Evolutionary conservation across 1,139 yeast genomes (phyloP).

Genomic region (Candida frijolesensis): DNA sequence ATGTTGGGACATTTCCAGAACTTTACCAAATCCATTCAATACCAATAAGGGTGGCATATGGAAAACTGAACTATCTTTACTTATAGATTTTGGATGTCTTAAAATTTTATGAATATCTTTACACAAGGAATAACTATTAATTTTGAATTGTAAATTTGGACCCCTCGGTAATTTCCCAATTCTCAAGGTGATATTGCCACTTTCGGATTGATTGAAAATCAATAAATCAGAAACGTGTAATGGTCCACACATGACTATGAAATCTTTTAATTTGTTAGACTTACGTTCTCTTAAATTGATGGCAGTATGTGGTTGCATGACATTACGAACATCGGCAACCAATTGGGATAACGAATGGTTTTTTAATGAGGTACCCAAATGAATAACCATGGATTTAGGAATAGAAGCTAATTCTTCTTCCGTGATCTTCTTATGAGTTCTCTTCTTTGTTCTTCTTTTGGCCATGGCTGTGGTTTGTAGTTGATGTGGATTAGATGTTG

Average conservation of each 20-base stretch:
- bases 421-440: slow-evolving; percentile 75
- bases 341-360: slow-evolving; percentile 83
- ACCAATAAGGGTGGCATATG: slow-evolving; percentile 86
- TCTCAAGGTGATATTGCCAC: slow-evolving; percentile 82
- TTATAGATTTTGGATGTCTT: slow-evolving; percentile 69
- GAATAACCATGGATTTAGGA: slow-evolving; percentile 92
- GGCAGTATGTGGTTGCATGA: slow-evolving; percentile 98
- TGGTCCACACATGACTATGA: slow-evolving; percentile 96
- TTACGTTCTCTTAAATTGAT: slow-evolving; percentile 83
- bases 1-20: slow-evolving; percentile 57
- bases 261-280: slow-evolving; percentile 84
- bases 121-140: slow-evolving; percentile 74
- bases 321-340: slow-evolving; percentile 81
- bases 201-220: slow-evolving; percentile 76
- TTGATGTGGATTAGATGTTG: neutral
- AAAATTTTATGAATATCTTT: slow-evolving; percentile 77
- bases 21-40: slow-evolving; percentile 77
- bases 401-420: slow-evolving; percentile 73
- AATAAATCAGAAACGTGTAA: slow-evolving; percentile 88
- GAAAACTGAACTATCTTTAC: slow-evolving; percentile 64
- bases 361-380: slow-evolving; percentile 76
- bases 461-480: slow-evolving; percentile 31
- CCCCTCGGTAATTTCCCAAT: slow-evolving; percentile 91
- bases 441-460: slow-evolving; percentile 61
- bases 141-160: slow-evolving; percentile 85